These are phyloP conservation scores for Coemansia sp. DNA, from an alignment of 192 early-diverging fungal species.

Conservation along the genomic window DNA sequence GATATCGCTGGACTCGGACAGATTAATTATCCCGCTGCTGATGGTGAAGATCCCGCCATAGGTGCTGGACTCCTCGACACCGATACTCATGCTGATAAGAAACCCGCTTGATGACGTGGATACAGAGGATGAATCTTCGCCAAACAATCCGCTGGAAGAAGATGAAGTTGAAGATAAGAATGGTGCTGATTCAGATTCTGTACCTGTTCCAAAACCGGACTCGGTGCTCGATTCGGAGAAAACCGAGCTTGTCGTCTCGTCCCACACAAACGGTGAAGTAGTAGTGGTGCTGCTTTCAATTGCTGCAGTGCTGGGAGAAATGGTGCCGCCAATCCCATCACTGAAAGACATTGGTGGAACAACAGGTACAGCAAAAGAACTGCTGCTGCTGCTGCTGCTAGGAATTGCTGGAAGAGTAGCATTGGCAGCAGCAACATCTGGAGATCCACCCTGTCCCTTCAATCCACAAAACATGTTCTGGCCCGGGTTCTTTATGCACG, in stretches of 20 bases:
- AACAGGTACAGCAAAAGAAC: neutral
- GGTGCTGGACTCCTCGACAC: neutral
- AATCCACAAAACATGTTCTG: conserved; percentile 45
- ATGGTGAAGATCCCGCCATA: neutral
- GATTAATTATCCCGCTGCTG: neutral
- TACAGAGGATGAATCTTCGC: conserved; percentile 9
- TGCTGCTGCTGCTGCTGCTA: neutral
- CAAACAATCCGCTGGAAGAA: conserved; percentile 10
- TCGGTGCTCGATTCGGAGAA: neutral
- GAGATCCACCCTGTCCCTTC: neutral
- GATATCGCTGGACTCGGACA: neutral
- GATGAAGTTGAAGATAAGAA: neutral
- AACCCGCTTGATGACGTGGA: conserved; percentile 7
- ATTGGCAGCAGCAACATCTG: neutral
- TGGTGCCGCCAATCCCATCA: neutral
- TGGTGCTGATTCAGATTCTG: neutral
- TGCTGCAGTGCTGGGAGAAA: neutral
- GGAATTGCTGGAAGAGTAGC: neutral
- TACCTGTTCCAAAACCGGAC: neutral
- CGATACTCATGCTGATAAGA: conserved; percentile 2
- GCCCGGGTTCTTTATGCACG: conserved; percentile 38
- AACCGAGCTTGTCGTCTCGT: neutral
- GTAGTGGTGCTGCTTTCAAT: neutral
- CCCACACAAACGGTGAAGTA: neutral
- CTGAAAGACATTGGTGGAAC: neutral